Percentiles rank a stretch among this genome's conserved stretches.
phyloP scores from a whole-genome alignment of 257 asterid species.

The Ocimum tenuiflorum region DNA sequence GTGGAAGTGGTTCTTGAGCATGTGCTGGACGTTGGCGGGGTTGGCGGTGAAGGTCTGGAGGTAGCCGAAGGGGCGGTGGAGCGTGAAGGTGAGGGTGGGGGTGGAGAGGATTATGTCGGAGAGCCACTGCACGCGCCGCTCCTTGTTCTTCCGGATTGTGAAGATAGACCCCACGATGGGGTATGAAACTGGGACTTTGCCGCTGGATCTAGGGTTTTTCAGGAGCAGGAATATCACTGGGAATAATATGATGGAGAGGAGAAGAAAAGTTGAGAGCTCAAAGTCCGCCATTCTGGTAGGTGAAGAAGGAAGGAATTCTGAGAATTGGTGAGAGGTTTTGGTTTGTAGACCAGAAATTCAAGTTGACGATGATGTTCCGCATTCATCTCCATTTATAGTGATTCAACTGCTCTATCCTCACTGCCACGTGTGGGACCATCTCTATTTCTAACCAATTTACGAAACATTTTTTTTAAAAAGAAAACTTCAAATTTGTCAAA shows the following conservation, averaged over 20 bases:
- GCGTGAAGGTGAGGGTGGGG: constrained; percentile 51
- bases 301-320: neutral
- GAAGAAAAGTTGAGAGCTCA: constrained; percentile 15
- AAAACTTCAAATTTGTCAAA: too few relatives aligned
- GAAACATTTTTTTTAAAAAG: too few relatives aligned
- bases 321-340: too few relatives aligned
- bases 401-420: too few relatives aligned
- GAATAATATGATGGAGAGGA: constrained; percentile 15
- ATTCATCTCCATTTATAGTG: too few relatives aligned
- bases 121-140: constrained; percentile 48
- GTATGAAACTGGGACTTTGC: constrained; percentile 34
- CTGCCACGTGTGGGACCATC: too few relatives aligned
- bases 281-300: constrained; percentile 8
- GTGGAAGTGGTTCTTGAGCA: constrained; percentile 47
- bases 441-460: too few relatives aligned
- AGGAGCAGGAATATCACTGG: constrained; percentile 29
- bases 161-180: constrained; percentile 52
- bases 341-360: too few relatives aligned
- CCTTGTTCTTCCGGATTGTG: constrained; percentile 26
- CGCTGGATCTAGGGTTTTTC: neutral
- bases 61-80: constrained; percentile 46
- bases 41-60: constrained; percentile 47
- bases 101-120: constrained; percentile 31
- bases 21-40: constrained; percentile 56
- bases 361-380: too few relatives aligned